Base-by-base conservation (phyloP, 1,139 yeast genomes). In the Suhomyces maxii region DNA sequence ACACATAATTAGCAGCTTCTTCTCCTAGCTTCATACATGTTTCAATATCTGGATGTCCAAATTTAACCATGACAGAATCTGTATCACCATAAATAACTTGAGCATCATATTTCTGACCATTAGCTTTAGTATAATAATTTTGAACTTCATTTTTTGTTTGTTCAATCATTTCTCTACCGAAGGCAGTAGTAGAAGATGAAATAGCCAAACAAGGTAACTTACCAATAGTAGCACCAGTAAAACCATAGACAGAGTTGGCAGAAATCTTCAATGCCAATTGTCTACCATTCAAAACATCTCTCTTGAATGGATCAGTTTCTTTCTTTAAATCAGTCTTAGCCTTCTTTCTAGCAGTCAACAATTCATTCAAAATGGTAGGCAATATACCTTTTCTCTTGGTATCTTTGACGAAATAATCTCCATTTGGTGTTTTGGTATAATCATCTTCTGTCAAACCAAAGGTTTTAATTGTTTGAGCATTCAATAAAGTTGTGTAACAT, bases 141-240 rank as follows among this genome's bases (percentile, higher is more conserved):
- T 90, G 95, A 3, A 95, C 99, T 52, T 86, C 91, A 44, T 77
- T 76, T 59, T 91, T 93, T 0, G 99, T 93, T 57, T 81, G 76
- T 68, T 93, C 97, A 71, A 95, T 95, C 99, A 95, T 95, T 47
- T 80, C 86, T 72, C 99, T 85, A 49, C 99, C 99, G 69, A 86
- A 95, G 0, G 99, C 86, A 1, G 99, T 95, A 39, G 86, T 93
- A 0, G 97, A 89, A 0, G 98, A 90, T 0, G 99, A 95, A 49
- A 95, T 95, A 1, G 96, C 96, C 51, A 95, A 74, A 71, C 99
- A 95, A 0, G 99, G 99, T 45, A 95, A 76, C 60, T 93, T 93
- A 47, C 99, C 99, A 44, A 91, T 84, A 0, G 98, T 93, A 2
- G 99, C 99, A 68, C 99, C 99, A 0, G 99, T 95, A 66, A 95